These are phyloP conservation scores for Nicotiana benthamiana DNA, from an alignment of 257 asterid genomes.

Conservation along the genomic window DNA sequence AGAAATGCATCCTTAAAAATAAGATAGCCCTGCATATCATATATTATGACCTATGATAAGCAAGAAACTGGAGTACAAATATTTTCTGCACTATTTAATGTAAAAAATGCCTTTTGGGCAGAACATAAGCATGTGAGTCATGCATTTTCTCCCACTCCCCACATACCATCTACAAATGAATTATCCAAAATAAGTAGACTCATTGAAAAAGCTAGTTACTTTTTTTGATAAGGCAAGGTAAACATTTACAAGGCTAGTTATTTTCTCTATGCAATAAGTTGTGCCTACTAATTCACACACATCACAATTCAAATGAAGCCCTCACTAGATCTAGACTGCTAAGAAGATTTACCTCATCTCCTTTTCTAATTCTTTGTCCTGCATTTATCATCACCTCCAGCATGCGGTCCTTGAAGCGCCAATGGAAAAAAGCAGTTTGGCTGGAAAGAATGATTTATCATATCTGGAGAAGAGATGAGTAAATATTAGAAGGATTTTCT, in stretches of 20 bases:
- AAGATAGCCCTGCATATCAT: neutral
- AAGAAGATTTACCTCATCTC: conserved; percentile 69
- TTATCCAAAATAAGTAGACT: neutral
- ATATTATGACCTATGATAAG: neutral
- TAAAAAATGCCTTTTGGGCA: neutral
- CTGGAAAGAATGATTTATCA: conserved; percentile 91
- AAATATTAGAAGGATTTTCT: neutral
- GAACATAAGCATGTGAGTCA: neutral
- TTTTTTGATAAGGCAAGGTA: neutral
- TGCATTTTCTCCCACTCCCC: neutral
- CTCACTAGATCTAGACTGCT: conserved; percentile 6
- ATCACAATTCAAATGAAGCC: neutral
- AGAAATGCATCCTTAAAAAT: neutral
- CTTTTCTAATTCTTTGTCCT: conserved; percentile 72
- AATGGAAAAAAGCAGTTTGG: conserved; percentile 93
- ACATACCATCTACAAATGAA: neutral
- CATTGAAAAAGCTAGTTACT: neutral
- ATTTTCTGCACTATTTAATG: neutral
- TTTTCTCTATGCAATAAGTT: neutral
- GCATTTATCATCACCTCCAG: conserved; percentile 98
- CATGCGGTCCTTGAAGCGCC: conserved; percentile 99
- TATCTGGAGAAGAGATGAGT: conserved; percentile 44
- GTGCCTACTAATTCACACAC: neutral
- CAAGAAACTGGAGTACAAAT: neutral
- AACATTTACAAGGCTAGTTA: neutral